Evolutionary conservation across 352 stramenopile species (phyloP), one percentile per base, ranked within the genome.

Genomic region (Pythium myriotylum): DNA sequence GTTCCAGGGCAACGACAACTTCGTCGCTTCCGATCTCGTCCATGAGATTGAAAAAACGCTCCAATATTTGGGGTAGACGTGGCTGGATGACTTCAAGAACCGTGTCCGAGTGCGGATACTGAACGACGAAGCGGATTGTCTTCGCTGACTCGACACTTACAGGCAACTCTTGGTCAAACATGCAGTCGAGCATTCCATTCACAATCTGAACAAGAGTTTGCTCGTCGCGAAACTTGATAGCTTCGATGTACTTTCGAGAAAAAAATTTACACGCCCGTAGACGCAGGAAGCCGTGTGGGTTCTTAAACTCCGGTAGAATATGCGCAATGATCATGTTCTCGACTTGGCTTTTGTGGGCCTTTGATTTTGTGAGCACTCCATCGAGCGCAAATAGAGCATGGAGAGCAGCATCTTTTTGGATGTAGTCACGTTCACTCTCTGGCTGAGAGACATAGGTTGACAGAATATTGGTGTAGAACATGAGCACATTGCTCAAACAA

Each of bases 21-120:
- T 98, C 95, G 72, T 99, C 97, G 59, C 98, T 98, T n/a, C 96
- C 96, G 62, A 99, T 98, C 75, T 99, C 93, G 66, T 98, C 95
- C 96, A 99, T 99, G 37, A 99, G 96, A 43, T 87, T 90, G 76
- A 99, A 99, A 74, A 99, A 99, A 71, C 98, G 93, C 66, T 98
- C 94, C 45, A 99, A 77, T 37, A 99, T 95, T 64, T 98, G 88
- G 22, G 95, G 94, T 33, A 99, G 70, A 12, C 97, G 86, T 4
- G 95, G 94, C 17, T 97, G 83, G 32, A 99, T 72, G 33, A 92
- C 82, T 20, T 94, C 82, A 19, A 94, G 69, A 7, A 91, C 82
- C 3, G 80, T 87, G 62, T 91, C 74, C 57, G 84, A 92, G 75
- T 93, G 82, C 46, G 84, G 83, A 67, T 93, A 93, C 81, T 89